Evolutionary conservation across 768 basidiomycete genomes (phyloP), one percentile per base, ranked within the genome.

Genomic region (Rhizopogon roseolus): DNA sequence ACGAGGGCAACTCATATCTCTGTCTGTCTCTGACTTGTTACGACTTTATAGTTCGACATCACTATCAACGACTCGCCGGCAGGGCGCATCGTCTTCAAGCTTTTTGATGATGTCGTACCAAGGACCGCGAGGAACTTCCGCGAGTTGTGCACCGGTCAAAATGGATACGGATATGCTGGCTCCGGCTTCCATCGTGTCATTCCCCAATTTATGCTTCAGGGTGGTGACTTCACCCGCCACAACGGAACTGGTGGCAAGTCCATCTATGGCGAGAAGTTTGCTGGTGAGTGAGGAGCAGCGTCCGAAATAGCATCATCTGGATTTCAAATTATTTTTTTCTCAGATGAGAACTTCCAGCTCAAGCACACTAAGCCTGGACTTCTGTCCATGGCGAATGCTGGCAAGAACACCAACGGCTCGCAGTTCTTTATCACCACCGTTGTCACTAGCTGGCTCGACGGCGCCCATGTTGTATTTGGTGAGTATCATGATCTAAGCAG

Each of bases 351-450:
- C 78, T 90, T 91, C 70, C 61, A 74, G 58, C 64, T 84, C 56
- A 85, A 82, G 71, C 94, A 97, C 77, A 77, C 70, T 55, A 86
- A 85, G 64, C 78, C 76, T 22, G 82, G 82, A 49, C 65, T 86
- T 44, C 74, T 90, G 39, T 87, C 86, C 50, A 89, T 89, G 85
- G 91, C 91, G 22, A 93, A 94, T 64, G 80, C 85, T 5, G 87
- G 86, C 32, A 72, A 70, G 65, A 84, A 92, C 75, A 94, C 93
- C 59, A 95, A 95, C 64, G 92, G 89, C 13, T 89, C 81, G 16
- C 88, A 93, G 69, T 94, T 95, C 81, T 94, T 96, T 79, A 84
- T 95, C 75, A 92, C 89, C 58, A 94, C 91, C 39, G 85, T 84
- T 53, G 70, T 73, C 34, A 89, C 89, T 3, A 71, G 75, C 37